Evolutionary conservation across 805 yeast genomes (phyloP).

Genomic region (Debaryomyces castellii): DNA sequence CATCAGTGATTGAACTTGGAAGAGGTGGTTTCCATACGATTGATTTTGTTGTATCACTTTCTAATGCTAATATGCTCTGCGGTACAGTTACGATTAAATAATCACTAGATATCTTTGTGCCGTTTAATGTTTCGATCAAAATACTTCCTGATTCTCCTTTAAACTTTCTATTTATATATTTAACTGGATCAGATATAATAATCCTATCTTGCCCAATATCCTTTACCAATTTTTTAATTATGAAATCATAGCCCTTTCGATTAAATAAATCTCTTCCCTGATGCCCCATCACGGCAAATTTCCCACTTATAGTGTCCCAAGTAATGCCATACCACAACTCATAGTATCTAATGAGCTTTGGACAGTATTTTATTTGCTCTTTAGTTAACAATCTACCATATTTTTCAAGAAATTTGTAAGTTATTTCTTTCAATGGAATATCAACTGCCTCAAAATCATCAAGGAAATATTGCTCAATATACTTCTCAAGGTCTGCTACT

Average conservation of each 20-base stretch:
- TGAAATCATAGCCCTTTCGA: constrained; percentile 53
- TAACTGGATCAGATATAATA: constrained; percentile 42
- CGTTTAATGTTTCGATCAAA: constrained; percentile 31
- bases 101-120: constrained; percentile 40
- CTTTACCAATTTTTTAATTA: constrained; percentile 43
- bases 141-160: constrained; percentile 15
- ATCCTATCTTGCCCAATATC: constrained; percentile 42
- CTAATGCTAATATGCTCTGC: constrained; percentile 59
- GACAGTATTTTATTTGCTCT: constrained; percentile 51
- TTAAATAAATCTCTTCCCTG: constrained; percentile 80
- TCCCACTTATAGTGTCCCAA: constrained; percentile 66
- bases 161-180: constrained; percentile 30
- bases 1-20: constrained; percentile 15
- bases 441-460: constrained; percentile 51
- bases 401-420: constrained; percentile 45
- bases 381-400: constrained; percentile 48
- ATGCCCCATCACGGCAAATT: constrained; percentile 65
- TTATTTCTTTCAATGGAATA: constrained; percentile 50
- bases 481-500: constrained; percentile 57
- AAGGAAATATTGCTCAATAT: constrained; percentile 55
- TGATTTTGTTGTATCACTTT: constrained; percentile 37
- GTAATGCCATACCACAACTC: constrained; percentile 84
- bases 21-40: constrained; percentile 36
- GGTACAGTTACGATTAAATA: constrained; percentile 76
- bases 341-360: constrained; percentile 52